Evolutionary conservation across 768 basidiomycete species (phyloP).

Genomic region (Lactarius hatsudake): DNA sequence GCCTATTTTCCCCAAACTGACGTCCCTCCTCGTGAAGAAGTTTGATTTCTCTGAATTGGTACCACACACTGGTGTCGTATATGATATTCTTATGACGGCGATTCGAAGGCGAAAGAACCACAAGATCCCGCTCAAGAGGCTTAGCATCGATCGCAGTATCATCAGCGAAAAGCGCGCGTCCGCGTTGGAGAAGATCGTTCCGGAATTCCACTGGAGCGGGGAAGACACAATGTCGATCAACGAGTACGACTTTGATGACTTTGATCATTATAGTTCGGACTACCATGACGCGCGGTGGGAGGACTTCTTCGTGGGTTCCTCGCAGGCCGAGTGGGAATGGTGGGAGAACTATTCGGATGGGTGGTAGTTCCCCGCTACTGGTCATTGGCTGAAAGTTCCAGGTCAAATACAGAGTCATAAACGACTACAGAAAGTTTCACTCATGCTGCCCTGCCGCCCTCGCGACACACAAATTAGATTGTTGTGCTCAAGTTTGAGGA

Average conservation of each 20-base stretch:
- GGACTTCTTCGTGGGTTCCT: background rate
- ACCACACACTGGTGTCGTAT: background rate
- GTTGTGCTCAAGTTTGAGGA: background rate
- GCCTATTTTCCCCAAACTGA: constrained; percentile 12
- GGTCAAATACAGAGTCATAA: no score
- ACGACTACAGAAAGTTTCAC: background rate
- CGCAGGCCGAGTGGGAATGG: background rate
- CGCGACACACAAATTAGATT: background rate
- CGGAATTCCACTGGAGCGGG: background rate
- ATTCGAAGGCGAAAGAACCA: background rate
- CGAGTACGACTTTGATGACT: background rate
- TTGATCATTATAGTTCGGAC: background rate
- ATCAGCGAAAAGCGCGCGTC: background rate
- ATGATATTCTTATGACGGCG: background rate
- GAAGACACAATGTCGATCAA: background rate
- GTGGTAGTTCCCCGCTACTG: background rate
- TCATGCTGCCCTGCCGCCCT: background rate
- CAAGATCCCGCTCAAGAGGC: background rate
- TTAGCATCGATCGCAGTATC: background rate
- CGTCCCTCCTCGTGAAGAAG: constrained; percentile 1
- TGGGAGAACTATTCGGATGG: constrained; percentile 1
- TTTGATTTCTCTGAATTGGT: background rate
- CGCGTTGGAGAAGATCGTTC: background rate
- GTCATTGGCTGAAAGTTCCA: no score
- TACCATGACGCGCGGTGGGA: background rate